Conservation (phyloP, 371 early-diverging fungal genomes). For the Mortierella sp. region DNA sequence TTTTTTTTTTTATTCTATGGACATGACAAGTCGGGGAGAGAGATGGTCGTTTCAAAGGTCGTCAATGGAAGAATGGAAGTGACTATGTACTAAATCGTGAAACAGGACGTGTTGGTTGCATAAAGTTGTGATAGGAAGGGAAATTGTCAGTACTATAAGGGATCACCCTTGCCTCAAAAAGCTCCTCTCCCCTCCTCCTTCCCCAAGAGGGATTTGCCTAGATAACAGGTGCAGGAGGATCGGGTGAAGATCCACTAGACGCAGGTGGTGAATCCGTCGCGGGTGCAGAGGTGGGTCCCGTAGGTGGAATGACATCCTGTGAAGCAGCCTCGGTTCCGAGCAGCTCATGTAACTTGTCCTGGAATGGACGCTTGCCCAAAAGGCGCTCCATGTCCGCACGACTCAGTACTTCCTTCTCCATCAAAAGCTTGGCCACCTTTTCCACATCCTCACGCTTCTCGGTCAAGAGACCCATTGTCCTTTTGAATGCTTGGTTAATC, state of each 20-base stretch:
- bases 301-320: conserved; percentile 21
- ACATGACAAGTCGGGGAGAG: too few species aligned
- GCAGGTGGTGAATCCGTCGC: conserved; percentile 24
- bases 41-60: too few species aligned
- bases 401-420: conserved; percentile 96
- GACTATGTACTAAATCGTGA: too few species aligned
- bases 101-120: neutral
- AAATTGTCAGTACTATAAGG: neutral
- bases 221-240: conserved; percentile 20
- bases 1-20: too few species aligned
- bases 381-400: conserved; percentile 95
- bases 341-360: conserved; percentile 65
- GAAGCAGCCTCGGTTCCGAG: conserved; percentile 39
- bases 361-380: conserved; percentile 90
- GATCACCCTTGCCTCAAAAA: neutral
- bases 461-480: conserved; percentile 83
- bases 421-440: conserved; percentile 90
- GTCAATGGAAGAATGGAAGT: too few species aligned
- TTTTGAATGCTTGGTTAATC: conserved; percentile 83
- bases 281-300: conserved; percentile 27
- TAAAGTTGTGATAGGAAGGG: neutral
- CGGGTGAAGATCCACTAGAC: neutral
- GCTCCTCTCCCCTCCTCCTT: too few species aligned
- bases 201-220: neutral
- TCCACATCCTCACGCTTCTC: conserved; percentile 88